phyloP scores from a whole-genome alignment of 1,284 basidiomycete species.

The Porodaedalea pini region DNA sequence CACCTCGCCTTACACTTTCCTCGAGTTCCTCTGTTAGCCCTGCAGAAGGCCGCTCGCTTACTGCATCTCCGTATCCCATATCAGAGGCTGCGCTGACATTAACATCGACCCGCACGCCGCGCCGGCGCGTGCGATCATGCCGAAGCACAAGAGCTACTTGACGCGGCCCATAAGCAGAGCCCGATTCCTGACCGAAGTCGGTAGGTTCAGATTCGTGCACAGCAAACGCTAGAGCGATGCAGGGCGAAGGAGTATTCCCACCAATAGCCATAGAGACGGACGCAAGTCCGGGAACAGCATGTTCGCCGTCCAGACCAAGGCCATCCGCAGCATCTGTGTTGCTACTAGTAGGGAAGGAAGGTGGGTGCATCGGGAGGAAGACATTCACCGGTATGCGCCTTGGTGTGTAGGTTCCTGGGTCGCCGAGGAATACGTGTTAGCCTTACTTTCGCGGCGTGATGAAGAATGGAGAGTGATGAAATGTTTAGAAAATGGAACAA shows the following conservation, averaged over 20 bases:
- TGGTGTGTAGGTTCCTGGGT: slow-evolving; percentile 14
- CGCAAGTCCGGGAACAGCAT: slow-evolving; percentile 11
- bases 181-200: not conserved
- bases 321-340: slow-evolving; percentile 1
- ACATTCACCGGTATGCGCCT: slow-evolving; percentile 18
- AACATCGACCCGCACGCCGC: slow-evolving; percentile 15
- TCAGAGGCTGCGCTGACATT: not conserved
- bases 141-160: slow-evolving; percentile 11
- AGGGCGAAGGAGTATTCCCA: slow-evolving; percentile 3
- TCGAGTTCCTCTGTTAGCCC: slow-evolving; percentile 17
- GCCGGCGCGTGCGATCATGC: slow-evolving; percentile 16
- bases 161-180: not conserved
- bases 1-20: slow-evolving; percentile 16
- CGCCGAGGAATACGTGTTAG: no score
- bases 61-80: no score
- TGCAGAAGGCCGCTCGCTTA: not conserved
- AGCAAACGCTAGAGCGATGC: slow-evolving; percentile 3
- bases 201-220: not conserved
- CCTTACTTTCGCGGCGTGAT: not conserved
- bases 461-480: not conserved
- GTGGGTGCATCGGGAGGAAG: slow-evolving; percentile 12
- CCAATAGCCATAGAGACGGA: slow-evolving; percentile 4
- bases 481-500: not conserved
- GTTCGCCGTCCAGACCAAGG: slow-evolving; percentile 9
- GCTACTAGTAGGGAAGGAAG: not conserved